Conservation (phyloP, 2,329 filamentous ascomycete genomes). For the Pestalotiopsis sp. region DNA sequence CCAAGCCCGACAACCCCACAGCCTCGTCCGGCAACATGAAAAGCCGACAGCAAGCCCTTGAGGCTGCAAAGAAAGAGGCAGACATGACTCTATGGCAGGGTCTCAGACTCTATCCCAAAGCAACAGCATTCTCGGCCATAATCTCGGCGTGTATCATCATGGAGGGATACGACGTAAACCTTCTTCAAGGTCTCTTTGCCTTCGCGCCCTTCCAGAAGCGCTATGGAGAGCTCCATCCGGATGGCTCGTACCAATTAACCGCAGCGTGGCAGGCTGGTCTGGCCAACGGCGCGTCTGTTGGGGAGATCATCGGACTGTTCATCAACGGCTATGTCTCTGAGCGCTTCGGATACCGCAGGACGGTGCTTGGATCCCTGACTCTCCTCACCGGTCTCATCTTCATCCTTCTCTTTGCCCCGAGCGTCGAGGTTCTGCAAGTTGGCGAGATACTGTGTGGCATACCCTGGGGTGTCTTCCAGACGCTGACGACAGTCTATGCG, state of each 20-base stretch:
- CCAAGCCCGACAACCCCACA: too few species aligned
- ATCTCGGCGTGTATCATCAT: slow-evolving; percentile 92
- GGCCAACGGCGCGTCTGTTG: slow-evolving; percentile 50
- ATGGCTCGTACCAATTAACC: slow-evolving; percentile 55
- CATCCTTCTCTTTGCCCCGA: slow-evolving; percentile 66
- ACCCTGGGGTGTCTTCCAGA: slow-evolving; percentile 61
- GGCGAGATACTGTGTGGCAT: slow-evolving; percentile 66
- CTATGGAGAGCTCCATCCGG: slow-evolving; percentile 51
- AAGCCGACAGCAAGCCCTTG: slow-evolving; percentile 40
- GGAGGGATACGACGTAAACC: slow-evolving; percentile 84
- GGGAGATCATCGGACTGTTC: slow-evolving; percentile 67
- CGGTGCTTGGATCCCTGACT: slow-evolving; percentile 59
- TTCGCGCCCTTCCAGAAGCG: slow-evolving; percentile 60
- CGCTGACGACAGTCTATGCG: slow-evolving; percentile 65
- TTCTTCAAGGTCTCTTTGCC: slow-evolving; percentile 79
- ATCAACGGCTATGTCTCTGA: slow-evolving; percentile 68
- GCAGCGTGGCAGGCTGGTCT: slow-evolving; percentile 65
- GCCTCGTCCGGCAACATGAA: too few species aligned
- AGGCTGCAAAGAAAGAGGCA: slow-evolving; percentile 63
- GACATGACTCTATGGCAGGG: slow-evolving; percentile 76
- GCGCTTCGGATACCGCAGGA: slow-evolving; percentile 65
- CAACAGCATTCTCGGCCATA: slow-evolving; percentile 78
- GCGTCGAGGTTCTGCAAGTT: slow-evolving; percentile 57
- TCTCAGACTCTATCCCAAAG: slow-evolving; percentile 82
- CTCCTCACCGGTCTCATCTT: slow-evolving; percentile 59